These are phyloP conservation scores for Colletotrichum sp. DNA, from an alignment of 2,329 filamentous ascomycete species.

Conservation along the genomic window DNA sequence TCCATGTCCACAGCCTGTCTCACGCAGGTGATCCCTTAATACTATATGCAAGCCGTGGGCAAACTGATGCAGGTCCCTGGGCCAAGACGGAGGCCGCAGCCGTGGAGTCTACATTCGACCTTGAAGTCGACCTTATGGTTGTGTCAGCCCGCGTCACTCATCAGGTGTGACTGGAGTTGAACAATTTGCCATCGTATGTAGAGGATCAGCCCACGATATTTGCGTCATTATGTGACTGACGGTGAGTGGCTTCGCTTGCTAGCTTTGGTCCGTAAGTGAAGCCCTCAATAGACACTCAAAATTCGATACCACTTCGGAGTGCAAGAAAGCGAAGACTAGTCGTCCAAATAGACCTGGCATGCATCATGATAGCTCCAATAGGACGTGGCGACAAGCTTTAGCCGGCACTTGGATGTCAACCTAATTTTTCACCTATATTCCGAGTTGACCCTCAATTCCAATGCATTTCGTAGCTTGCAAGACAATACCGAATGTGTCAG, in stretches of 20 bases:
- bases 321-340: background rate
- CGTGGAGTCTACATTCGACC: background rate
- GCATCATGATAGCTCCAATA: background rate
- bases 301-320: background rate
- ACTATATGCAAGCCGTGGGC: background rate
- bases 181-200: background rate
- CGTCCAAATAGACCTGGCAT: background rate
- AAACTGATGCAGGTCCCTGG: background rate
- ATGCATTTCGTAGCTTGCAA: background rate
- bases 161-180: background rate
- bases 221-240: background rate
- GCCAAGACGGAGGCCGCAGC: background rate
- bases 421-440: conserved; percentile 3
- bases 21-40: background rate
- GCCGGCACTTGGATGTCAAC: background rate
- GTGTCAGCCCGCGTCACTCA: background rate
- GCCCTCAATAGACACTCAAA: background rate
- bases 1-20: background rate
- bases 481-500: background rate
- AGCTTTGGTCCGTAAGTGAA: background rate
- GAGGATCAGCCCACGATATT: background rate
- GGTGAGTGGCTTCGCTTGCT: background rate
- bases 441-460: background rate
- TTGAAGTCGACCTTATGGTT: background rate
- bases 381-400: background rate